Evolutionary conservation across 2,329 filamentous ascomycete genomes (phyloP), one percentile per base, ranked within the genome.

Genomic region (Lasiodiplodia theobromae): DNA sequence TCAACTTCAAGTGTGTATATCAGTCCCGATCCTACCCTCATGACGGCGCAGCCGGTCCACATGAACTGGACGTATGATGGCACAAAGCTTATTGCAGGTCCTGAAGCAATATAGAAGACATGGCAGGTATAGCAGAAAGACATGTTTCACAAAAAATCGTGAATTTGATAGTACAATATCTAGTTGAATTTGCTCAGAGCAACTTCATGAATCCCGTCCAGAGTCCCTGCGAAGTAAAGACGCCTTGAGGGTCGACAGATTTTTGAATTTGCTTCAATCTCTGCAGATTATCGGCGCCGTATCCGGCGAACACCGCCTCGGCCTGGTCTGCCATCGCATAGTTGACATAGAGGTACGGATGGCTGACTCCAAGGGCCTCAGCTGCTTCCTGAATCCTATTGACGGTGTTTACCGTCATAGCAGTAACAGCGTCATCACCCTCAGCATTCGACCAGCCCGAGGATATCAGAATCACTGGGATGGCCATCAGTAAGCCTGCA

Each of bases 301-400:
- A 76, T 7, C 72, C 69, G 1, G 69, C 47, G 0, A 77, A 69
- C 1, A 71, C 70, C 23, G 75, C 70, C 16, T 68, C 60, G 12
- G n/a, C 47, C 49, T 58, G 57, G 38, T 14, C n/a, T 4, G 10
- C 3, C 37, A 28, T 21, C 5, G 60, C 60, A 51, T 69, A 69
- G 31, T 69, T 66, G 16, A 69, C 16, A 47, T 69, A 69, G 0
- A 28, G 25, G 23, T 54, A 69, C 14, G 25, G 40, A 18, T 63
- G 58, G 8, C 3, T 5, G 3, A 34, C 25, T 2, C 58, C 44
- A 6, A 51, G 25, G 1, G 23, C 25, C 44, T 49, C 44, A 21
- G 58, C 40, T 8, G 47, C 51, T 18, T 38, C 16, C 23, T 44
- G 44, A 11, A 47, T 28, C 16, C 38, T 47, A 6, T 31, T 18